phyloP scores from a whole-genome alignment of 345 rosid species.

The Conringia planisiliqua region DNA sequence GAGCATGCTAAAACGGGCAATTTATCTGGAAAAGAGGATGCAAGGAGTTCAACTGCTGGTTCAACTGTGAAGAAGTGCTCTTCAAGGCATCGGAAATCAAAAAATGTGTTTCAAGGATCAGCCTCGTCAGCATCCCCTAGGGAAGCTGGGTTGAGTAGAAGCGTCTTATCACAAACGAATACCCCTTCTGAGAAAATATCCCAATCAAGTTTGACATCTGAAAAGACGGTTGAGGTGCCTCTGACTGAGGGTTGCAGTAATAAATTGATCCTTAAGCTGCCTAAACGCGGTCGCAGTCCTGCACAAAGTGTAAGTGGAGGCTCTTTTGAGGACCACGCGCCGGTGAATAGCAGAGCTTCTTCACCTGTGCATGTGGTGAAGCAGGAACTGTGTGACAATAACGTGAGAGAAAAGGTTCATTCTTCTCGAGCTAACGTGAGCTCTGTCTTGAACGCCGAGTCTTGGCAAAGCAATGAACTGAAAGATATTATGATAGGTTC shows the following conservation, averaged over 20 bases:
- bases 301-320: conserved; percentile 70
- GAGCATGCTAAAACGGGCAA: no score
- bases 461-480: conserved; percentile 61
- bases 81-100: no score
- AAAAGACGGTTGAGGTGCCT: conserved; percentile 55
- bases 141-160: conserved; percentile 53
- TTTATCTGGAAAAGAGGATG: no score
- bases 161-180: conserved; percentile 45
- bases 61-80: no score
- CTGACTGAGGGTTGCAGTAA: conserved; percentile 53
- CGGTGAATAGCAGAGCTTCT: conserved; percentile 54
- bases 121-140: not conserved
- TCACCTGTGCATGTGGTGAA: conserved; percentile 62
- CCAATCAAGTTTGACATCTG: conserved; percentile 46
- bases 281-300: conserved; percentile 79
- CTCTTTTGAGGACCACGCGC: conserved; percentile 59
- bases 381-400: conserved; percentile 50
- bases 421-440: conserved; percentile 35
- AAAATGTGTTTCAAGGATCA: no score
- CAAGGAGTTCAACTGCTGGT: no score
- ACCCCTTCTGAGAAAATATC: conserved; percentile 52
- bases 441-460: conserved; percentile 50
- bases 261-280: conserved; percentile 67
- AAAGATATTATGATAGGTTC: conserved; percentile 48
- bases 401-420: conserved; percentile 47